Evolutionary conservation across 768 basidiomycete species (phyloP), one percentile per base, ranked within the genome.

Genomic region (Pleurotus cornucopiae): DNA sequence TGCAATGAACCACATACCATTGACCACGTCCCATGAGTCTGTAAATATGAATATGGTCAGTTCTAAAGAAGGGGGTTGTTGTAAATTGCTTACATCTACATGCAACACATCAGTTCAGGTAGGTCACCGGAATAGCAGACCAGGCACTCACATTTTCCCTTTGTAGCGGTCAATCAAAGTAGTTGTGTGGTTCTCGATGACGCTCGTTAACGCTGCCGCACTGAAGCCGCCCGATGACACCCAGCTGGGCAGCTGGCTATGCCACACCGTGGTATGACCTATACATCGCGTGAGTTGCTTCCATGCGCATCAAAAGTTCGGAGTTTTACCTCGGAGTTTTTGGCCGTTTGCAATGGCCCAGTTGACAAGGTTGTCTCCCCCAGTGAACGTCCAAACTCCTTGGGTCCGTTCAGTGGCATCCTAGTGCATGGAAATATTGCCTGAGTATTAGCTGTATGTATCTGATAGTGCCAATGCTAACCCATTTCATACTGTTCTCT

Each of bases 401-500:
- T 69, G 78, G 2, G 64, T 63, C 5, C 78, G 79, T 58, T 84
- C 81, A 16, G 79, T 82, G 2, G 79, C 76, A 60, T 80, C 78
- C 81, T 82, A 54, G 3, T 30, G n/a, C 9, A 14, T 41, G 47
- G 2, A 56, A 47, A 30, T 45, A 30, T 39, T 37, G 4, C 21
- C 18, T 39, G 38, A 51, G 7, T 16, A 12, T 23, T 23, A 23
- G 23, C 23, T 4, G 23, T 23, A 23, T 23, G 23, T 23, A 5
- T 23, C 23, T 23, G 23, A 23, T 23, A 23, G 4, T 23, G 23
- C 23, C 23, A 5, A 21, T 18, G 56, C 68, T 41, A 57, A 77
- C 80, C 80, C 80, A 82, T 76, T 83, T 82, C 80, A 81, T 80
- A 57, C 73, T 75, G 62, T 81, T 81, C 20, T 68, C 79, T 23